Conservation (phyloP, 2,329 filamentous ascomycete species). For the Rutstroemia sp. region DNA sequence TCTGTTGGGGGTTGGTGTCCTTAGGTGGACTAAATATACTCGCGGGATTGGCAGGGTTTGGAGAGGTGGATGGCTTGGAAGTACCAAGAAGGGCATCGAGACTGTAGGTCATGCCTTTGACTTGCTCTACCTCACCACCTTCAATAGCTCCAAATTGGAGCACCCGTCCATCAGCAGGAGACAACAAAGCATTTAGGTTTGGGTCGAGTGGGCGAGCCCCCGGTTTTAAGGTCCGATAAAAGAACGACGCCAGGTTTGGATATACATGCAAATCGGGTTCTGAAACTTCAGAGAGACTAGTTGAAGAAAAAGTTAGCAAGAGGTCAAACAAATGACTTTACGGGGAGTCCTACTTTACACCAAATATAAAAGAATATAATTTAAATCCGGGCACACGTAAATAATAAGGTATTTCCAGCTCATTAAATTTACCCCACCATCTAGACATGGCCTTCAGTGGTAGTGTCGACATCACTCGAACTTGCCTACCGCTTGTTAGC, state of each 20-base stretch:
- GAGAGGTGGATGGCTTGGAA: conserved; percentile 39
- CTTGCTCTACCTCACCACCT: conserved; percentile 92
- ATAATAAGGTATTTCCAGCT: conserved; percentile 62
- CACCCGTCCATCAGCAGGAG: conserved; percentile 83
- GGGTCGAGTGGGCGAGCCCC: conserved; percentile 79
- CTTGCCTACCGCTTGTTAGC: conserved; percentile 41
- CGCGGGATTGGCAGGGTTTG: conserved; percentile 31
- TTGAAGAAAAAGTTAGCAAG: conserved; percentile 14
- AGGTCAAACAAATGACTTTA: background rate
- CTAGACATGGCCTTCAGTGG: conserved; percentile 66
- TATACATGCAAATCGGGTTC: conserved; percentile 85
- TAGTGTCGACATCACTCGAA: conserved; percentile 67
- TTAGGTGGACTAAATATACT: conserved; percentile 38
- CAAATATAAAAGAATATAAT: conserved; percentile 66
- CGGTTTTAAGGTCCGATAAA: conserved; percentile 90
- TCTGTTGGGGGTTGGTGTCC: conserved; percentile 15
- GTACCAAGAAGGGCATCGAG: conserved; percentile 85
- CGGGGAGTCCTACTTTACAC: conserved; percentile 50
- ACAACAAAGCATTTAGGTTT: conserved; percentile 70
- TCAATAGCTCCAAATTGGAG: conserved; percentile 90
- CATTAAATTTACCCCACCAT: conserved; percentile 68
- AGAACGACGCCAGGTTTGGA: conserved; percentile 91
- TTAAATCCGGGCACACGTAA: conserved; percentile 67
- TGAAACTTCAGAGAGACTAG: conserved; percentile 71
- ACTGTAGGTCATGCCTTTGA: conserved; percentile 97